Percentiles rank a stretch among this genome's conserved stretches.
These are phyloP conservation scores for Cryphonectria parasitica DNA, from an alignment of 2,329 filamentous ascomycete genomes.

Conservation along the genomic window DNA sequence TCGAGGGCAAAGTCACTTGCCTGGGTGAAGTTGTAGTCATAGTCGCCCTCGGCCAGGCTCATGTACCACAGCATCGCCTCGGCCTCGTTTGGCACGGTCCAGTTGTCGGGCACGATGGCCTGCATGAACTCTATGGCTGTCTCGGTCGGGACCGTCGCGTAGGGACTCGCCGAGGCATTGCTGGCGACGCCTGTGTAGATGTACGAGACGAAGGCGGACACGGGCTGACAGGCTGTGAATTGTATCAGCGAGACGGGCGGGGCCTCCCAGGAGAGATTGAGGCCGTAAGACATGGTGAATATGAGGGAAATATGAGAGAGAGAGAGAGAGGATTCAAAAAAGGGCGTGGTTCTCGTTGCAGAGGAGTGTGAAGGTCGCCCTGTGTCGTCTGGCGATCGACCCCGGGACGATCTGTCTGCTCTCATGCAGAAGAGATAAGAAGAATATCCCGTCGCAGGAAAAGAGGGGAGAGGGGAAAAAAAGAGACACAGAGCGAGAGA, in stretches of 20 bases:
- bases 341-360: not conserved
- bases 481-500: not conserved
- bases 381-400: not conserved
- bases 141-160: not conserved
- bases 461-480: not conserved
- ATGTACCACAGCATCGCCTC: conserved; percentile 21
- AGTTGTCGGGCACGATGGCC: conserved; percentile 18
- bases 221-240: not conserved
- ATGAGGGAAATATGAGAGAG: not conserved
- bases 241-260: not conserved
- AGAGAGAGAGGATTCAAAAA: not conserved
- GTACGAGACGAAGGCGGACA: conserved; percentile 2
- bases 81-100: conserved; percentile 11
- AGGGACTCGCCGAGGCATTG: not conserved
- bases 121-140: conserved; percentile 17
- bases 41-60: not conserved
- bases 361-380: not conserved
- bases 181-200: not conserved
- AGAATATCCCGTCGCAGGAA: not conserved
- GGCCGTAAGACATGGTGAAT: not conserved
- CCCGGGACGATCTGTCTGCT: not conserved
- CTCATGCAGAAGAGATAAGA: not conserved
- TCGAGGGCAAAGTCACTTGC: not conserved
- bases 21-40: not conserved
- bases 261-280: conserved; percentile 17